Evolutionary conservation across 139 green algal genomes (phyloP), one percentile per base, ranked within the genome.

Genomic region (Chlorella vulgaris): DNA sequence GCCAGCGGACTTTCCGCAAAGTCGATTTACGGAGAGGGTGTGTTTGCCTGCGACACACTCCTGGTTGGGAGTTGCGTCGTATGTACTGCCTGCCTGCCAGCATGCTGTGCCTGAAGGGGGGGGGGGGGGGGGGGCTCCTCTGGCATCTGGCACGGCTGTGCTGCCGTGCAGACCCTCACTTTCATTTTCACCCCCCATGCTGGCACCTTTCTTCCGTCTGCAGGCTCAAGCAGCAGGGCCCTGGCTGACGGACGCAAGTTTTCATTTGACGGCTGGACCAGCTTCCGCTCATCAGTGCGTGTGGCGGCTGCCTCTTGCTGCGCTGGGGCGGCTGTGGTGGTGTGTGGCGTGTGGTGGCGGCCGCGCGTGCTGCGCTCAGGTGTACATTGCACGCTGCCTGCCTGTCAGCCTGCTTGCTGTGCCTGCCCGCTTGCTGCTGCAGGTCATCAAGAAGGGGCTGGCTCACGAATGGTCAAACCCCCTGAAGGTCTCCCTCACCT

Each of bases 1-100:
- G 79, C 75, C 8, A 90, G 74, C 65, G 85, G 88, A 1, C 78
- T 94, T 28, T 83, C 84, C 5, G 76, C 86, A 40, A 88, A 85
- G 73, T 51, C 71, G 35, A 89, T 93, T 15, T 33, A 73, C 28
- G 85, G 81, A 8, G 81, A 83, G 6, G 85, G 80, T 80, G 77
- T 3, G 33, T 7, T 3, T 53, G 33, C 50, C 18, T 15, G 71
- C 15, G 67, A 31, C 15, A 10, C n/a, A 1, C n/a, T n/a, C n/a
- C n/a, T n/a, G n/a, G n/a, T n/a, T n/a, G n/a, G n/a, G n/a, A n/a
- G n/a, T 55, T 55, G 47, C 47, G 15, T 55, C 47, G 47, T n/a
- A n/a, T n/a, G n/a, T n/a, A n/a, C n/a, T n/a, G n/a, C n/a, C n/a
- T n/a, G n/a, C n/a, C n/a, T n/a, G n/a, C n/a, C n/a, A n/a, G n/a